Evolutionary conservation across 2,329 filamentous ascomycete genomes (phyloP), one percentile per base, ranked within the genome.

Genomic region (Colletotrichum coccodes): DNA sequence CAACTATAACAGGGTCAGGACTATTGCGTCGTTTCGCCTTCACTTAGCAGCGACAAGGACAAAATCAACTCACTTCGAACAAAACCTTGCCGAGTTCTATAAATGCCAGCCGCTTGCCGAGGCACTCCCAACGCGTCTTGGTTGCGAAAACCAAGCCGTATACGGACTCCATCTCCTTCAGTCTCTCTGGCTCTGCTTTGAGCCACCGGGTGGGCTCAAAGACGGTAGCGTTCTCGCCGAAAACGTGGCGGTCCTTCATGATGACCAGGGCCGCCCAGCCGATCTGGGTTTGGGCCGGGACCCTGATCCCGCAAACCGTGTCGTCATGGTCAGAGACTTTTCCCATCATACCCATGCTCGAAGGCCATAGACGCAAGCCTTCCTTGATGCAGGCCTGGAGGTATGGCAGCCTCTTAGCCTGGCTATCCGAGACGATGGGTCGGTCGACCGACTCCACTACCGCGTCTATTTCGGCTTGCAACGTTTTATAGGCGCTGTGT

Each of bases 351-450:
- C 36, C 36, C 1, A 76, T 75, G 8, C 79, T 75, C 6, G 79
- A 79, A 0, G 79, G 78, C 54, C 76, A 77, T 38, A 80, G 79
- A 18, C 80, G 78, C 1, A 82, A 73, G 2, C 78, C 80, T 70
- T 89, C 86, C 32, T 83, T 80, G 71, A 89, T 85, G 38, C 85
- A 78, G 0, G 87, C 83, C 66, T 82, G 79, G 0, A 86, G 76
- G 42, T 82, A 86, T 0, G 82, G 80, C 6, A 84, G 73, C 7
- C 75, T 71, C 2, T 75, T 75, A 1, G 79, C 79, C 56, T 80
- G 71, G 6, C 72, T 71, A 50, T 81, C 75, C 12, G 72, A 75
- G 54, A 81, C 78, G 30, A 38, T 14, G 71, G 70, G 21, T 11
- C 36, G 5, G 7, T 14, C 12, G 36, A 14, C 36, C 36, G 36